Conservation (phyloP, 805 yeast species). For the Yarrowia sp. region DNA sequence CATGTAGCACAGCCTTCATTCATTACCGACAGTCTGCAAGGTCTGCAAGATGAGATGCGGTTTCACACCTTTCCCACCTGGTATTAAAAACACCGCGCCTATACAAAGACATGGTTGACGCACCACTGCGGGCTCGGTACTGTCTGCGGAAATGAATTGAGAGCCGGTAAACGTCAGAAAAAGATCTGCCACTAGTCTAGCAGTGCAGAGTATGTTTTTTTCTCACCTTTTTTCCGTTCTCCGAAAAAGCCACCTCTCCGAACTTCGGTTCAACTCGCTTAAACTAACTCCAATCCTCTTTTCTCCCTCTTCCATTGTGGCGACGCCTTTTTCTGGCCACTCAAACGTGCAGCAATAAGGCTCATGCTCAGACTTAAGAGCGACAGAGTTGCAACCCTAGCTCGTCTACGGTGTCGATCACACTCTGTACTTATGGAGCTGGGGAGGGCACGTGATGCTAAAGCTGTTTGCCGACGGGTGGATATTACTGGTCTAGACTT, state of each 20-base stretch:
- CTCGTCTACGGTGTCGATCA: neutral
- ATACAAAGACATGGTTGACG: too few species aligned
- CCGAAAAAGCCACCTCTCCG: too few species aligned
- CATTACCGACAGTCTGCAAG: neutral
- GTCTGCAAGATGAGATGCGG: conserved; percentile 18
- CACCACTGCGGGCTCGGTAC: neutral
- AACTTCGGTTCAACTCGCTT: too few species aligned
- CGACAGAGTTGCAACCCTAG: neutral
- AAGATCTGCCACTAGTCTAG: too few species aligned
- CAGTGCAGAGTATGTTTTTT: too few species aligned
- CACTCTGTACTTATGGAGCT: neutral
- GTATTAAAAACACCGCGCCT: too few species aligned
- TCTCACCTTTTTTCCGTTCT: too few species aligned
- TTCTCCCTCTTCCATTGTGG: neutral
- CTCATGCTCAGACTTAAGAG: neutral
- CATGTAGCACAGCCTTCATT: neutral
- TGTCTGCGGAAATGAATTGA: too few species aligned
- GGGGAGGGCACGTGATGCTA: neutral
- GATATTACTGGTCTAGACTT: neutral
- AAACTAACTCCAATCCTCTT: neutral
- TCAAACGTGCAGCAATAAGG: neutral
- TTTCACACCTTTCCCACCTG: neutral
- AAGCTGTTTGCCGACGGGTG: neutral
- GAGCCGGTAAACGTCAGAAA: too few species aligned
- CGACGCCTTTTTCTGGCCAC: neutral